Base-by-base conservation (phyloP, 1,284 basidiomycete species). In the Malassezia brasiliensis region DNA sequence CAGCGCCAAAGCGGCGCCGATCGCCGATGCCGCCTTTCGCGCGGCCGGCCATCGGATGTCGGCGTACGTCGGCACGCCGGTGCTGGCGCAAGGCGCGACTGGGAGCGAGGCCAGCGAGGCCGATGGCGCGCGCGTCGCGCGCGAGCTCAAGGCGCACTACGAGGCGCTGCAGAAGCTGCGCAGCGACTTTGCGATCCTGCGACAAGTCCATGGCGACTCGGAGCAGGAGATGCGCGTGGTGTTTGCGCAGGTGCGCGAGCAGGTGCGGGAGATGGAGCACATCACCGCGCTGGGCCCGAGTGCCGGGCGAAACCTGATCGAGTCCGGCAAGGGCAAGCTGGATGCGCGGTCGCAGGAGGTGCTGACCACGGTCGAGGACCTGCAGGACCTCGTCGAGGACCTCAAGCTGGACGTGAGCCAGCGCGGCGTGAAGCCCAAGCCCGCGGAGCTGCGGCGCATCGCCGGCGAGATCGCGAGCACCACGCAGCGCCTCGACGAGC, bases 121-220 rank as follows among this genome's bases (percentile, higher is more conserved):
- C 17, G 46, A 47, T 10, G 40, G 58, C 10, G 58, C 56, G 10
- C 60, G 54, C 35, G 50, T 65, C 39, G 65, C 65, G 1, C 53
- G 78, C 2, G 88, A 94, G 67, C 81, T 96, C 59, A 86, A 87
- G 74, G 85, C 83, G 1, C 91, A 96, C 69, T 90, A 93, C 69
- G 88, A 93, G 70, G 90, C 94, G 72, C 85, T 96, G 12, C 89
- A 91, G 75, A 86, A 86, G 65, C 80, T 98, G 17, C 85, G 94
- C 7, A 83, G 90, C 2, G 93, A 98, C 71, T 80, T 98, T 7
- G 91, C 88, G 0, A 82, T 90, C 65, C 86, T 96, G 81, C 83
- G 90, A 0, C 93, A 98, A 76, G 78, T 96, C 37, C 96, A 98
- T 76, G 83, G 84, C 28, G 90, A 94, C 66, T 96, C 96, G 70